These are phyloP conservation scores for Phytophthora melonis DNA, from an alignment of 352 stramenopile species.

Conservation along the genomic window DNA sequence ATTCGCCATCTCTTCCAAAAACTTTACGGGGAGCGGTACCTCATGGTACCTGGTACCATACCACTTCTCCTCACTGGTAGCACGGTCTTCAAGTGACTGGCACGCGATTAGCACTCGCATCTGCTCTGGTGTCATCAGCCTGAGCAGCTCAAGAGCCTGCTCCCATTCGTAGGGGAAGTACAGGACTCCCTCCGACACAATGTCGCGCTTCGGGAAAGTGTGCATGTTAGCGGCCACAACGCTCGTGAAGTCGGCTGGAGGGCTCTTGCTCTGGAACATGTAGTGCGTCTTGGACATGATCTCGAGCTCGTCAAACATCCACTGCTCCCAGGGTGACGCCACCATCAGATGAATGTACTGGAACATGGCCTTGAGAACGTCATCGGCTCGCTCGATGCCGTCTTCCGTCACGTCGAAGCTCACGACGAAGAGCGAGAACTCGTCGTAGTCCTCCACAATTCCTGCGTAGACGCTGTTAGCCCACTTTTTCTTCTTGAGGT, in stretches of 20 bases:
- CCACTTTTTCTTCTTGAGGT: conserved; percentile 86
- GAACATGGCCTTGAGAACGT: conserved; percentile 66
- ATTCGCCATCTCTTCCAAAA: conserved; percentile 38
- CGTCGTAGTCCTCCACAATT: conserved; percentile 61
- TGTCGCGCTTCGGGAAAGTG: conserved; percentile 53
- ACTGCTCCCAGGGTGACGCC: conserved; percentile 43
- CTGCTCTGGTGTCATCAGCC: conserved; percentile 47
- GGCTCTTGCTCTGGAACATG: conserved; percentile 74
- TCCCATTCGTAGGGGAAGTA: conserved; percentile 61
- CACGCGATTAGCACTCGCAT: conserved; percentile 51
- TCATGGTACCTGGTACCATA: conserved; percentile 57
- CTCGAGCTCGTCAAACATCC: conserved; percentile 73
- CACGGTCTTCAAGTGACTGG: conserved; percentile 38
- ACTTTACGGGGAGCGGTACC: conserved; percentile 30
- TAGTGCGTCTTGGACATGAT: conserved; percentile 65
- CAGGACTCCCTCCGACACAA: conserved; percentile 60
- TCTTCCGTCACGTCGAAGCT: conserved; percentile 69
- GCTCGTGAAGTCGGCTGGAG: conserved; percentile 71
- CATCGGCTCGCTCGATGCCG: conserved; percentile 58
- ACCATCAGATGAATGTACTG: conserved; percentile 67
- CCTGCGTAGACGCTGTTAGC: conserved; percentile 67
- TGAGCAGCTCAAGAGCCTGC: conserved; percentile 51
- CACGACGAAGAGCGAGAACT: conserved; percentile 65
- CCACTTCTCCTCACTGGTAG: conserved; percentile 53
- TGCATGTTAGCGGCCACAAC: conserved; percentile 69